phyloP scores from a whole-genome alignment of 1,284 basidiomycete species.

The Papiliotrema laurentii region DNA sequence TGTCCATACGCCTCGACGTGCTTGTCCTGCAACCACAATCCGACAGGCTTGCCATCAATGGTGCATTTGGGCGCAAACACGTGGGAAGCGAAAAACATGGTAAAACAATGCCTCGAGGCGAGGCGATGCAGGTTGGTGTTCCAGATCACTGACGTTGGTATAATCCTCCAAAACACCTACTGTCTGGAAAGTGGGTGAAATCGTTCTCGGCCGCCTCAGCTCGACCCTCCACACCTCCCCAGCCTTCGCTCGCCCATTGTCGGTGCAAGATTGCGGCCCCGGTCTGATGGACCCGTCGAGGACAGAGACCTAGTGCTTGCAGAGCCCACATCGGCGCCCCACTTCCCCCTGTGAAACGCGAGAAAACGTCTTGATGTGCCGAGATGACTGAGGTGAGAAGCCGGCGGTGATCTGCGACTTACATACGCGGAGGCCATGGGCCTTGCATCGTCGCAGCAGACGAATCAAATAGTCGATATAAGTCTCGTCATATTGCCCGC shows the following conservation, averaged over 20 bases:
- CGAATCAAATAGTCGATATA: slow-evolving; percentile 89
- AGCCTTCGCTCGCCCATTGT: slow-evolving; percentile 19
- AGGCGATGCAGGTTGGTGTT: slow-evolving; percentile 31
- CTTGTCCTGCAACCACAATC: slow-evolving; percentile 16
- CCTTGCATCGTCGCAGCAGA: slow-evolving; percentile 81
- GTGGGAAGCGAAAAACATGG: slow-evolving; percentile 32
- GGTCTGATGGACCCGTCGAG: slow-evolving; percentile 27
- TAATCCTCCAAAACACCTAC: slow-evolving; percentile 11
- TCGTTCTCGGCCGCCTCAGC: slow-evolving; percentile 12
- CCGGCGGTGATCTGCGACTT: slow-evolving; percentile 4
- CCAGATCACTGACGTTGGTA: slow-evolving; percentile 31
- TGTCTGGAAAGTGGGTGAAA: slow-evolving; percentile 27
- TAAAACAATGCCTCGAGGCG: slow-evolving; percentile 31
- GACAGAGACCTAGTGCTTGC: slow-evolving; percentile 24
- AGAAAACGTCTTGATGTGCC: slow-evolving; percentile 36
- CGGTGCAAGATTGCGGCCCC: slow-evolving; percentile 24
- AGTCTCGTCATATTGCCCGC: slow-evolving; percentile 81
- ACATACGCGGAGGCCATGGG: slow-evolving; percentile 82
- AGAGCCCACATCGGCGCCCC: slow-evolving; percentile 36
- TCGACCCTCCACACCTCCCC: slow-evolving; percentile 23
- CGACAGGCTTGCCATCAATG: slow-evolving; percentile 23
- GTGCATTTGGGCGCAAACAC: slow-evolving; percentile 32
- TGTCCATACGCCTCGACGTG: slow-evolving; percentile 25
- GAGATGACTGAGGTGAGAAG: slow-evolving; percentile 22
- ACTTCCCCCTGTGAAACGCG: slow-evolving; percentile 26